Percentiles rank a stretch among this genome's conserved stretches.
Conservation (phyloP, 108 stramenopile genomes). For the Nannochloropsis oceanica region DNA sequence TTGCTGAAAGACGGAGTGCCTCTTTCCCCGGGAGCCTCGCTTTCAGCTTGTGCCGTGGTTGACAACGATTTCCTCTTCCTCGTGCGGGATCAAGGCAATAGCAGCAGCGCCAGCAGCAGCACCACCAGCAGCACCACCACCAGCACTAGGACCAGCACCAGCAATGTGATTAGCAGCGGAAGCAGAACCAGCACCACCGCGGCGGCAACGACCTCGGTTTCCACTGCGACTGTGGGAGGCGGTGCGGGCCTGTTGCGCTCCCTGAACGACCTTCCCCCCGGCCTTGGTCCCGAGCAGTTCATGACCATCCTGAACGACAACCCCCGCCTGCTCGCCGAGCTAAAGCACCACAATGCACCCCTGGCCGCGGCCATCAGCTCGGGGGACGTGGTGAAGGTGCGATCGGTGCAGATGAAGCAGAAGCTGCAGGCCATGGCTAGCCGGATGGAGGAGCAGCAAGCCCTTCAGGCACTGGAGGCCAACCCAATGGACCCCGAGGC, state of each 20-base stretch:
- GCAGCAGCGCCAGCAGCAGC: background rate
- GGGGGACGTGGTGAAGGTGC: constrained; percentile 30
- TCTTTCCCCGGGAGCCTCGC: background rate
- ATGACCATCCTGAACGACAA: background rate
- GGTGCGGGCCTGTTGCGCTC: background rate
- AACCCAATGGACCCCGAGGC: constrained; percentile 34
- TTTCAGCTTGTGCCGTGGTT: background rate
- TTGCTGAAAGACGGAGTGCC: background rate
- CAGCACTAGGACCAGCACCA: background rate
- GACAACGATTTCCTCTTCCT: background rate
- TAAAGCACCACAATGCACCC: constrained; percentile 9
- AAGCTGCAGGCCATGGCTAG: constrained; percentile 23
- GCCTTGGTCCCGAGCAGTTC: background rate
- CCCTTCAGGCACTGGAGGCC: constrained; percentile 6
- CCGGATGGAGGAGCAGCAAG: constrained; percentile 20
- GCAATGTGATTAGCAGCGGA: background rate
- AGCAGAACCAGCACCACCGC: background rate
- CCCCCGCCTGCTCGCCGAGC: background rate
- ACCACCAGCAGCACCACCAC: background rate
- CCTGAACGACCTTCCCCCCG: background rate
- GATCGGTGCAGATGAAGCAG: constrained; percentile 33
- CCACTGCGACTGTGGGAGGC: background rate
- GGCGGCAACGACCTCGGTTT: background rate
- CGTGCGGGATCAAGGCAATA: background rate
- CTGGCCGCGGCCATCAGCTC: constrained; percentile 28